Base-by-base conservation (phyloP, 1,284 basidiomycete species). In the Leccinum holopus region DNA sequence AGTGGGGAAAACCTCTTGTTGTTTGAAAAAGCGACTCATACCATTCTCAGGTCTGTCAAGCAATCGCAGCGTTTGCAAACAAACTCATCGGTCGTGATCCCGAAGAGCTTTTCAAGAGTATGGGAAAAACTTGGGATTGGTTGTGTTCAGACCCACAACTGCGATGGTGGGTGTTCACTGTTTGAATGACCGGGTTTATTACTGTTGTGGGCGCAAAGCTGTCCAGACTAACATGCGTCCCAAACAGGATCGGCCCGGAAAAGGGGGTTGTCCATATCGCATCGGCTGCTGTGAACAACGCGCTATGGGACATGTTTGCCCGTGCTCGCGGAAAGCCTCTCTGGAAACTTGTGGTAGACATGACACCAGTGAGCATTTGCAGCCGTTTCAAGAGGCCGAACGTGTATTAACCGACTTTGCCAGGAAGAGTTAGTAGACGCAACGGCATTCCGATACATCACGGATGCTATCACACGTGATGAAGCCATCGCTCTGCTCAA, bases 391-490 rank as follows among this genome's bases (percentile, higher is more conserved):
- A 18, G 8, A 53, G 18, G 11, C 21, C 52, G 35, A 32, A 35
- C 6, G 5, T 39, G 59, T n/a, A 51, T 57, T n/a, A 25, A 39
- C 7, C 47, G 21, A 32, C 41, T 54, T 51, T 35, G 12, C 30
- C 57, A 90, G 87, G 92, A 95, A 76, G 94, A 97, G 76, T 82
- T 97, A 30, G 94, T 98, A 35, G 82, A 83, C 57, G 87, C 92
- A 3, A 87, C 91, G 3, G 86, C 93, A 2, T 98, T 94, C 82
- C 84, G 93, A 47, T 97, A 98, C 78, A 95, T 98, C 73, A 90
- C 94, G 5, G 96, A 98, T 74, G 94, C 88, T 2, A 91, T 98
- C 75, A 96, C 94, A 16, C 88, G 85, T 54, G 93, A 94, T 59
- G 95, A 98, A 75, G 95, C 96, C 1, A 79, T 97, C 49, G 84